phyloP scores from a whole-genome alignment of 2,329 filamentous ascomycete genomes.

The Colletotrichum destructivum region DNA sequence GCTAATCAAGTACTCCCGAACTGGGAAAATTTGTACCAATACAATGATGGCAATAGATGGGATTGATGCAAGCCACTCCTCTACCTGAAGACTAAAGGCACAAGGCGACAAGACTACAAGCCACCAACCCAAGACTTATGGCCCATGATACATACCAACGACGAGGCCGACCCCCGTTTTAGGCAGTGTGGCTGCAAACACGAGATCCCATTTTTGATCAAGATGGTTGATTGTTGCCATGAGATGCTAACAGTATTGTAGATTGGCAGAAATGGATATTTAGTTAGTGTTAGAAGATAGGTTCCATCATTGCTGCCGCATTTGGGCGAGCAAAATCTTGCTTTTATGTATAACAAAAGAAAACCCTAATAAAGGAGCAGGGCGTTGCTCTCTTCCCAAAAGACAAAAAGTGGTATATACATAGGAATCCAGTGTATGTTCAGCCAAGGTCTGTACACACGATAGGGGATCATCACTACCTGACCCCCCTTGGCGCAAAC shows the following conservation, averaged over 20 bases:
- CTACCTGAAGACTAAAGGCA: neutral
- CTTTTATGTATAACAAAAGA: slow-evolving; percentile 24
- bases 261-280: neutral
- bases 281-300: neutral
- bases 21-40: slow-evolving; percentile 42
- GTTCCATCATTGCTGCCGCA: slow-evolving; percentile 2
- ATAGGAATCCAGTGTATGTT: slow-evolving; percentile 40
- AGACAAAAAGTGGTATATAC: slow-evolving; percentile 33
- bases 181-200: neutral
- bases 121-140: neutral
- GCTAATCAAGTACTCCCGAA: slow-evolving; percentile 31
- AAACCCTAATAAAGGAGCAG: slow-evolving; percentile 18
- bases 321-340: slow-evolving; percentile 8
- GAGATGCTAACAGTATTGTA: too few species aligned
- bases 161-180: neutral
- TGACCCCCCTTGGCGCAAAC: slow-evolving; percentile 3
- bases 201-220: neutral
- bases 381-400: slow-evolving; percentile 3
- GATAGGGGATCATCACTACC: slow-evolving; percentile 19
- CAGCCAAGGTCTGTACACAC: slow-evolving; percentile 32
- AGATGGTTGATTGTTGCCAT: too few species aligned
- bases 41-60: slow-evolving; percentile 43
- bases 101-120: neutral
- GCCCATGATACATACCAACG: neutral
- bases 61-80: slow-evolving; percentile 21